Conservation (phyloP, 2,329 filamentous ascomycete species). For the Diaporthe destruens region DNA sequence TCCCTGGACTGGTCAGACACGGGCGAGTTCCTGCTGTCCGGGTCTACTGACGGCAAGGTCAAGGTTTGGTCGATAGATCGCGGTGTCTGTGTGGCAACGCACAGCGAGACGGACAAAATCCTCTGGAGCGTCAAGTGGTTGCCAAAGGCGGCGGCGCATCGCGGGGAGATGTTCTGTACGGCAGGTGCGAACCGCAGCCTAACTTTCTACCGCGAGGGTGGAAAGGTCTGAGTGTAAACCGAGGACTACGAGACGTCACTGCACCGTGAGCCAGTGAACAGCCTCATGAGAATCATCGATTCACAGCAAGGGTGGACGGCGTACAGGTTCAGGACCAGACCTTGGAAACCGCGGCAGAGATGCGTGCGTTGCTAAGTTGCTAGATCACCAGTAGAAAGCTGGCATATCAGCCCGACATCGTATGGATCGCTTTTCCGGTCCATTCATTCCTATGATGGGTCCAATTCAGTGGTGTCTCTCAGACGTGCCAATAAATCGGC, state of each 20-base stretch:
- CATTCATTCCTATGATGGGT: neutral
- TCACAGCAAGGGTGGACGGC: neutral
- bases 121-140: constrained; percentile 90
- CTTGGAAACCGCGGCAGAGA: neutral
- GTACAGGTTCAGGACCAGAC: neutral
- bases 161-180: constrained; percentile 80
- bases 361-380: neutral
- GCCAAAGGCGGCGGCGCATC: constrained; percentile 72
- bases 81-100: constrained; percentile 88
- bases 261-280: constrained; percentile 52
- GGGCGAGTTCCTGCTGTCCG: constrained; percentile 90
- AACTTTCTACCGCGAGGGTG: constrained; percentile 85
- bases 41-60: constrained; percentile 91
- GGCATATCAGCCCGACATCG: neutral
- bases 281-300: neutral
- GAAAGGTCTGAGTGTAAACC: constrained; percentile 23
- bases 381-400: neutral
- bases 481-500: neutral
- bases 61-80: constrained; percentile 96
- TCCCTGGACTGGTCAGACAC: constrained; percentile 93
- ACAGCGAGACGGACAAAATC: constrained; percentile 88
- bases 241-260: neutral
- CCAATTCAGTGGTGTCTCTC: neutral
- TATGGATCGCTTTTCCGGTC: neutral
- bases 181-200: constrained; percentile 82